Evolutionary conservation across 2,329 filamentous ascomycete species (phyloP).

Genomic region (Phoma sp.): DNA sequence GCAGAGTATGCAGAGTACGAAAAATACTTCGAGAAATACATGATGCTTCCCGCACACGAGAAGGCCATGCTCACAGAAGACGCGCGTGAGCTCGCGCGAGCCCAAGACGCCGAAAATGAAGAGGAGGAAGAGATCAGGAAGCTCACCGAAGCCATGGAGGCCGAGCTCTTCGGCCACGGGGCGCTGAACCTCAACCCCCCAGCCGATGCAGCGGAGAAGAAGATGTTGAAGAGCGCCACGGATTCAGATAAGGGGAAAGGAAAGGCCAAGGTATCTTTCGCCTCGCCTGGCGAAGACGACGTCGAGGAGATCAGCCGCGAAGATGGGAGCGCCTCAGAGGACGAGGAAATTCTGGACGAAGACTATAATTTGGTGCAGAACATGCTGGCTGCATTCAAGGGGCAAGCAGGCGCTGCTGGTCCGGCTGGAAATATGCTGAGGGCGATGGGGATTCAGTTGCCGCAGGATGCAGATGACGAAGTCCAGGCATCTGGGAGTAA

Average conservation of each 20-base stretch:
- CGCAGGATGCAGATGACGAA: slow-evolving; percentile 73
- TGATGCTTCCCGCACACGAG: slow-evolving; percentile 65
- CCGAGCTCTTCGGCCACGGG: slow-evolving; percentile 72
- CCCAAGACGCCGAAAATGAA: slow-evolving; percentile 49
- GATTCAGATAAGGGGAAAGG: slow-evolving; percentile 13
- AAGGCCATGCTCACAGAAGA: slow-evolving; percentile 43
- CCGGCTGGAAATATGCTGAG: slow-evolving; percentile 87
- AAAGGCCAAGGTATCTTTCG: not conserved
- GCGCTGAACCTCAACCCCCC: slow-evolving; percentile 60
- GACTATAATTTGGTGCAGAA: slow-evolving; percentile 91
- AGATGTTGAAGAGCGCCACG: slow-evolving; percentile 1
- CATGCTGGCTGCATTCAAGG: slow-evolving; percentile 89
- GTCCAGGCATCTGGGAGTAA: not conserved
- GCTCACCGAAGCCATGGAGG: slow-evolving; percentile 72
- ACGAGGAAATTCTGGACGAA: slow-evolving; percentile 67
- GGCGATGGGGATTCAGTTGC: slow-evolving; percentile 82
- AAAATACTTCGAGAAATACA: slow-evolving; percentile 81
- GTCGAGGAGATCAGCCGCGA: slow-evolving; percentile 67
- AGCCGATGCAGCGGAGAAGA: not conserved
- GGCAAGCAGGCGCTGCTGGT: slow-evolving; percentile 82
- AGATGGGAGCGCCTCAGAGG: slow-evolving; percentile 66
- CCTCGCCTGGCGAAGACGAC: slow-evolving; percentile 12
- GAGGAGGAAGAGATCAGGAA: slow-evolving; percentile 66
- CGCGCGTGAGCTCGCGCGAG: slow-evolving; percentile 43
- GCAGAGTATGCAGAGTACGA: slow-evolving; percentile 76